These are phyloP conservation scores for Emergomyces orientalis DNA, from an alignment of 2,329 filamentous ascomycete genomes.

Conservation along the genomic window DNA sequence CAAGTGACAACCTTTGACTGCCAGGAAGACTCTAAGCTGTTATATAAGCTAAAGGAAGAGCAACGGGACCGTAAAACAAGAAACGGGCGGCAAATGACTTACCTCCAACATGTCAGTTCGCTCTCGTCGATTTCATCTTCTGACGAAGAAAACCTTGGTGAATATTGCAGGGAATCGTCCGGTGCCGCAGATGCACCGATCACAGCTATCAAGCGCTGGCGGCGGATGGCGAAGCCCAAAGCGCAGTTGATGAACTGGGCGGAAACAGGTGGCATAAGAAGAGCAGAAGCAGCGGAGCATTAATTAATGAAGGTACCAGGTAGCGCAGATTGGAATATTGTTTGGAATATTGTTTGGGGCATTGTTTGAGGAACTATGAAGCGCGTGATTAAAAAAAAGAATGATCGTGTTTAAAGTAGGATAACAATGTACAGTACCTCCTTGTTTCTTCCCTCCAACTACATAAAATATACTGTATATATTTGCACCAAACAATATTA, in stretches of 20 bases:
- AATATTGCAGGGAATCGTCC: background rate
- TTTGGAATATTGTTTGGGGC: too few relatives aligned
- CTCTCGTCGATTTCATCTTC: conserved; percentile 41
- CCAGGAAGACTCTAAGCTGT: conserved; percentile 58
- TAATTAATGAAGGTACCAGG: background rate
- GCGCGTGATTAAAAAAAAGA: too few relatives aligned
- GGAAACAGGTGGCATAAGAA: background rate
- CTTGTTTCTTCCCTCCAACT: too few relatives aligned
- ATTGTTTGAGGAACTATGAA: too few relatives aligned
- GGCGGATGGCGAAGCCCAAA: background rate
- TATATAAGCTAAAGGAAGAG: conserved; percentile 64
- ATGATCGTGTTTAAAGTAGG: too few relatives aligned
- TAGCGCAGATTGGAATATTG: background rate
- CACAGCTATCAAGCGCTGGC: background rate
- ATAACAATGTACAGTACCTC: too few relatives aligned
- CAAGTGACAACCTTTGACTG: conserved; percentile 67
- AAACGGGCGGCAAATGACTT: conserved; percentile 45
- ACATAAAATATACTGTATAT: too few relatives aligned
- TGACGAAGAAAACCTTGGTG: conserved; percentile 40
- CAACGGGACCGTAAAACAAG: conserved; percentile 67
- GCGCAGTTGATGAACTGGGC: conserved; percentile 1
- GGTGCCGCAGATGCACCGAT: background rate
- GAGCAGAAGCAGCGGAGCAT: background rate
- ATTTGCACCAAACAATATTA: too few relatives aligned
- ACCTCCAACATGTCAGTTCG: conserved; percentile 42